These are phyloP conservation scores for Vishniacozyma victoriae DNA, from an alignment of 768 basidiomycete genomes.

Conservation along the genomic window DNA sequence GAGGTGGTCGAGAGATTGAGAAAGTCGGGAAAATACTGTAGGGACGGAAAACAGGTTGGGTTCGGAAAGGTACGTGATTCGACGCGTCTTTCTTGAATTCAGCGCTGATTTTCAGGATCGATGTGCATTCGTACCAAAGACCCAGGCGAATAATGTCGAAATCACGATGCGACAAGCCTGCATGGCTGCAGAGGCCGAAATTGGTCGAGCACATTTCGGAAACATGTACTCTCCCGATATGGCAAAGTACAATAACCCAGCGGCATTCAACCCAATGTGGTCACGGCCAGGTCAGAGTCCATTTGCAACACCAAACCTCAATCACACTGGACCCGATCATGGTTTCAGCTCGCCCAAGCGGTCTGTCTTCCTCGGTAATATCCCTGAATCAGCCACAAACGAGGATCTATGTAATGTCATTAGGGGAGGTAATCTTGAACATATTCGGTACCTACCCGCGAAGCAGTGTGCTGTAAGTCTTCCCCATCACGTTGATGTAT, in stretches of 20 bases:
- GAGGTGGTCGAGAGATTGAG: constrained; percentile 71
- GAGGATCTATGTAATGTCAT: constrained; percentile 96
- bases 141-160: constrained; percentile 73
- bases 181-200: constrained; percentile 39
- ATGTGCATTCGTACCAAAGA: constrained; percentile 82
- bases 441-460: constrained; percentile 90
- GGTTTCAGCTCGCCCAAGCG: constrained; percentile 65
- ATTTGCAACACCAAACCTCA: no score
- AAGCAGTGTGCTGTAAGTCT: constrained; percentile 86
- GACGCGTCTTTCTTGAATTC: no score
- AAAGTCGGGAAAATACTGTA: no score
- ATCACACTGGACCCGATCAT: constrained; percentile 17
- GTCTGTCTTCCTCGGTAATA: constrained; percentile 92
- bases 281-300: no score
- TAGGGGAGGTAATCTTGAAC: constrained; percentile 92
- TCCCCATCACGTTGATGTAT: neutral
- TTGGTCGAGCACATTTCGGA: constrained; percentile 43
- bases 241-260: constrained; percentile 26
- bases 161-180: constrained; percentile 49
- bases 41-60: no score
- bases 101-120: constrained; percentile 56
- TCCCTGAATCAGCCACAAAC: constrained; percentile 88
- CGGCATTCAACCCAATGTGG: constrained; percentile 43
- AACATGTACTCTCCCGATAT: constrained; percentile 37
- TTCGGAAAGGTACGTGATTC: no score